Evolutionary conservation across 2,329 filamentous ascomycete species (phyloP).

Genomic region (Exserohilum rostratum): DNA sequence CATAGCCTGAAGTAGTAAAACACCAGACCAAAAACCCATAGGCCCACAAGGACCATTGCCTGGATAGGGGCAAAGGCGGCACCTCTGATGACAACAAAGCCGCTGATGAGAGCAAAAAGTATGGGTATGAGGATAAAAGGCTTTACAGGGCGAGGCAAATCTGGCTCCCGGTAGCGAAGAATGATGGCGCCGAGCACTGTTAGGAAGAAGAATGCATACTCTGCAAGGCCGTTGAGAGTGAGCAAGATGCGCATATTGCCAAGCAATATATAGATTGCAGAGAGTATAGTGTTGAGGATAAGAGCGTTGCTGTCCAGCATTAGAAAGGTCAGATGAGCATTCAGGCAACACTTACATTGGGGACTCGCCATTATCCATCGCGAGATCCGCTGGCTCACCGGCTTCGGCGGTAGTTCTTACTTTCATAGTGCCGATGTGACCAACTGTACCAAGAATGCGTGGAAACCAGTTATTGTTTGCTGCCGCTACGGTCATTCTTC

Average conservation of each 20-base stretch:
- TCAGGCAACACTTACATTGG: slow-evolving; percentile 35
- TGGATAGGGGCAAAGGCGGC: slow-evolving; percentile 45
- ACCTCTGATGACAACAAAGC: slow-evolving; percentile 44
- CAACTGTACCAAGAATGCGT: slow-evolving; percentile 33
- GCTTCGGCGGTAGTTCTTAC: slow-evolving; percentile 17
- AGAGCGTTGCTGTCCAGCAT: slow-evolving; percentile 36
- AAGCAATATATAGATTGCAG: slow-evolving; percentile 64
- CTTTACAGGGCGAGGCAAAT: slow-evolving; percentile 63
- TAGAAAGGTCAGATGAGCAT: background rate
- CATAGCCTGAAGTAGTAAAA: slow-evolving; percentile 24
- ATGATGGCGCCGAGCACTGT: slow-evolving; percentile 66
- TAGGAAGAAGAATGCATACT: slow-evolving; percentile 69
- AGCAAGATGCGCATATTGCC: slow-evolving; percentile 68
- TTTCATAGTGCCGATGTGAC: slow-evolving; percentile 37
- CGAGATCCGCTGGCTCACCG: slow-evolving; percentile 23
- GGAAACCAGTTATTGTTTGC: slow-evolving; percentile 46
- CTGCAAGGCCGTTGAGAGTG: slow-evolving; percentile 54
- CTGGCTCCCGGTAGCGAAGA: slow-evolving; percentile 63
- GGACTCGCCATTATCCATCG: slow-evolving; percentile 43
- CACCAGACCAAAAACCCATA: slow-evolving; percentile 37
- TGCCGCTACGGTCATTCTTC: slow-evolving; percentile 68
- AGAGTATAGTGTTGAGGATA: slow-evolving; percentile 45
- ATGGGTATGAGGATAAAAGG: slow-evolving; percentile 60
- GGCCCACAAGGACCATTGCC: slow-evolving; percentile 35
- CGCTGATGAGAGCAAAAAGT: slow-evolving; percentile 63